Evolutionary conservation across 768 basidiomycete genomes (phyloP), one percentile per base, ranked within the genome.

Genomic region (Porphyrellus cyaneotinctus): DNA sequence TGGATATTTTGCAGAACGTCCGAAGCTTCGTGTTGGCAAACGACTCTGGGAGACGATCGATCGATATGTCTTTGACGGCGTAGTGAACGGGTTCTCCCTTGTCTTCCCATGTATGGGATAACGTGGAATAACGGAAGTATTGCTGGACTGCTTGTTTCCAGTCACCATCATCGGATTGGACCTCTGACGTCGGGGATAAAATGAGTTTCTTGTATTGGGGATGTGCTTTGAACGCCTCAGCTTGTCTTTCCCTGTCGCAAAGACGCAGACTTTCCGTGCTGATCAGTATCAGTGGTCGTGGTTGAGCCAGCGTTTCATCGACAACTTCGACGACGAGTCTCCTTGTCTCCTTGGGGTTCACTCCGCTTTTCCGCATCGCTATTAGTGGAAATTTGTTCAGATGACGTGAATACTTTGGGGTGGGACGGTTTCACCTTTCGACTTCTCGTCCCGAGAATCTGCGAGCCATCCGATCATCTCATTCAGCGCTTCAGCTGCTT

Each of bases 71-170:
- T 26, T 51, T 26, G 26, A 58, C 23, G 1, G 53, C 32, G 6
- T 42, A 43, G 14, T 43, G 58, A 7, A 46, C 36, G 10, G 53
- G 59, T 33, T 63, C 59, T 7, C 43, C 39, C 0, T 12, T 1
- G 1, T 47, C 51, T 35, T 64, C 63, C 63, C 63, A 64, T 2
- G 57, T 64, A 22, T 64, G 63, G 3, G 63, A 64, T 1, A 64
- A 30, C 23, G 45, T 58, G 3, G 56, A 38, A 35, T 64, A 64
- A 11, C 49, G 42, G 42, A 62, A 64, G 48, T 56, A 65, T 14
- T 13, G 2, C 15, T 0, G 3, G 6, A 64, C n/a, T 7, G 0
- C 15, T 18, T 23, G 18, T 32, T 38, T 35, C 55, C 45, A 55
- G 37, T 11, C 32, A 8, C 0, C 6, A 22, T 43, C 24, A 9